Base-by-base conservation (phyloP, 2,329 filamentous ascomycete genomes). In the Colletotrichum godetiae region DNA sequence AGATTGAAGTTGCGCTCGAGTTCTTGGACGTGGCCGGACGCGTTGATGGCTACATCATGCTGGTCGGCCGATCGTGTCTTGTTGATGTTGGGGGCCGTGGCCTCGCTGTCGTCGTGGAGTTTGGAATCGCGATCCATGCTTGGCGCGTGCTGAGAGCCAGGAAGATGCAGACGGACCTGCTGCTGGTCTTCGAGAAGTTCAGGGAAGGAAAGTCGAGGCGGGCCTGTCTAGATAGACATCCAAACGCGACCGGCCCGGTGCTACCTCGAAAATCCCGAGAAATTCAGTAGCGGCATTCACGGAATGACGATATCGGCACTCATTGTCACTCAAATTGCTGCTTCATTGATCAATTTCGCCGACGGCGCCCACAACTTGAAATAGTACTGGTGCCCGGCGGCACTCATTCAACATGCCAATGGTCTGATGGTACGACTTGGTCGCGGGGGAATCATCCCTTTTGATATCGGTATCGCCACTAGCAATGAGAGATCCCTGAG, bases 21-120 rank as follows among this genome's bases (percentile, higher is more conserved):
- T 65, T 82, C 81, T 61, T 86, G 84, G 46, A 82, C 80, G 68
- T 86, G 84, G 0, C 84, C 84, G 2, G 83, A 83, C 4, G 83
- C 83, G 75, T 84, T 84, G 76, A 84, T 72, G 4, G 24, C 35
- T 35, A 74, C 57, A 3, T 74, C 56, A 13, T 69, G 59, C 33
- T 73, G 66, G 11, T 73, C 70, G 27, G 59, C 35, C 22, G 58
- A 64, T 58, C 13, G 69, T 22, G 68, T 12, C 33, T 57, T 60
- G 46, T 60, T 57, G 59, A 73, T 49, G 10, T 27, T 46, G 58
- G 65, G 15, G 29, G 46, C 8, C 8, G 7, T 49, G 4, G 33
- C 62, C 13, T 37, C 37, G 55, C 55, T 52, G 13, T 33, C 55
- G 53, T 19, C 33, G 15, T 56, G 12, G 12, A 22, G 1, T 60